phyloP scores from a whole-genome alignment of 169 alveolate genomes.

The Sarcocystis neurona region DNA sequence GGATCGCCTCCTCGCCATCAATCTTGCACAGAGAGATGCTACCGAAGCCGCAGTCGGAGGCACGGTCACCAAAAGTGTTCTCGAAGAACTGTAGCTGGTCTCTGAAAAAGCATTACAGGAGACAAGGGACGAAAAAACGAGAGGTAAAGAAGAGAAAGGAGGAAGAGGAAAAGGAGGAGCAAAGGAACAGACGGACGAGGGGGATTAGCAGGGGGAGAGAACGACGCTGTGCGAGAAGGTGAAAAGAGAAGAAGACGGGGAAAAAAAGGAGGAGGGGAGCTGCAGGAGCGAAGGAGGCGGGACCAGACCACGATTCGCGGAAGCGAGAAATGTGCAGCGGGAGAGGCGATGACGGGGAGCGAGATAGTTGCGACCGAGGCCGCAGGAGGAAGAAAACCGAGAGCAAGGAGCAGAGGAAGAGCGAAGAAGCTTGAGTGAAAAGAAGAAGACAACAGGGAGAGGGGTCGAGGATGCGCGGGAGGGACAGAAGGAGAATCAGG shows the following conservation, averaged over 20 bases:
- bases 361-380: too few species aligned
- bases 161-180: neutral
- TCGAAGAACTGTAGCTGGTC: slow-evolving; percentile 19
- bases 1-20: slow-evolving; percentile 39
- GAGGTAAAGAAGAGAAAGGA: neutral
- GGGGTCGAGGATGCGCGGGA: too few species aligned
- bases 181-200: neutral
- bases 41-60: neutral
- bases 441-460: too few species aligned
- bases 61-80: slow-evolving; percentile 11
- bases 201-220: neutral
- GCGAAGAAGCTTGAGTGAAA: too few species aligned
- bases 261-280: neutral
- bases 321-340: too few species aligned
- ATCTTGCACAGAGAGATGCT: slow-evolving; percentile 18
- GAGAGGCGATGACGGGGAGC: too few species aligned
- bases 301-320: neutral
- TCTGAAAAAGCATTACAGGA: neutral
- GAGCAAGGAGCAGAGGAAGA: too few species aligned
- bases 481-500: too few species aligned
- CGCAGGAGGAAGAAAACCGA: too few species aligned
- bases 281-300: neutral
- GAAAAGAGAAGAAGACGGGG: neutral
- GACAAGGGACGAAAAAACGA: neutral
- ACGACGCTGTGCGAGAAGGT: neutral